Evolutionary conservation across 1,284 basidiomycete genomes (phyloP), one percentile per base, ranked within the genome.

Genomic region (Rhodotorula sp.): DNA sequence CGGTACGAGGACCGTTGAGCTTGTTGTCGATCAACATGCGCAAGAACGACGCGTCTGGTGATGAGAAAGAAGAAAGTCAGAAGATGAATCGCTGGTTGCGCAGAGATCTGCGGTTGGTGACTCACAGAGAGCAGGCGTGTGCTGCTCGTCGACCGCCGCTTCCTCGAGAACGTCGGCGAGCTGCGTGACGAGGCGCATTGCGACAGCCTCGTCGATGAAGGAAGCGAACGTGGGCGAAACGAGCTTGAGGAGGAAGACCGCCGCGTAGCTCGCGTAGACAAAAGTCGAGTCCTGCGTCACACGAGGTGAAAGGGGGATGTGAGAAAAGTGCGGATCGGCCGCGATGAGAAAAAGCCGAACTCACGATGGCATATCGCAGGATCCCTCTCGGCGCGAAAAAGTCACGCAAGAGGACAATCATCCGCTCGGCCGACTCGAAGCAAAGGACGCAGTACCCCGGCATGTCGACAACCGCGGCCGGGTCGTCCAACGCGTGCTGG

Each of bases 41-140:
- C 34, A 96, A 85, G 84, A 96, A 94, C 21, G 87, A 85, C 77
- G 90, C 89, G 83, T 97, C 96, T 66, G 96, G 90, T 88, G 0
- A 92, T 92, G 2, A 2, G 46, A 18, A 12, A 29, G 20, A 18
- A 18, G 23, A 5, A 2, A 23, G 39, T 56, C 54, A 47, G 39
- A n/a, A 14, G 46, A 14, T n/a, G 15, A 18, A 31, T 39, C 7
- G 58, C 5, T 7, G 20, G 31, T 1, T 7, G 18, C 34, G 34
- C 16, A 43, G 7, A 0, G 1, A 5, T 21, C 4, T 18, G 31
- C 49, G 29, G 63, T 1, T 6, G 7, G 56, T 3, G 10, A 57
- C 62, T 20, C 43, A 73, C 65, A 67, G 7, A 73, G 68, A 4
- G 67, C 67, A 1, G 70, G 70, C 16, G 70, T 72, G 48, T 72